These are phyloP conservation scores for Barnettozyma pratensis DNA, from an alignment of 805 yeast genomes.

Conservation along the genomic window DNA sequence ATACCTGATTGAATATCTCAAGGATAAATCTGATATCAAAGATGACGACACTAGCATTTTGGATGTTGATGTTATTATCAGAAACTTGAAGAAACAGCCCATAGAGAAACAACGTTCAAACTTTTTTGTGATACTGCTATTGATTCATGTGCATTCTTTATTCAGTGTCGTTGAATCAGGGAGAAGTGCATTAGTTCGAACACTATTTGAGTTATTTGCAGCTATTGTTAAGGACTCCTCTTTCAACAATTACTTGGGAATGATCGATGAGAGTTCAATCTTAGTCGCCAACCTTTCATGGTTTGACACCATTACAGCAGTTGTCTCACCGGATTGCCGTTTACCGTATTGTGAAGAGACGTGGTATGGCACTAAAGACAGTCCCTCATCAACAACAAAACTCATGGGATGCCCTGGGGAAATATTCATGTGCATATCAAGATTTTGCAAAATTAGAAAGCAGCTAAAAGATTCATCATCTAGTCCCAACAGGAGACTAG, in stretches of 20 bases:
- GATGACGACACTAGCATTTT: constrained; percentile 12
- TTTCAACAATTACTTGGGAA: constrained; percentile 37
- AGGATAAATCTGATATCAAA: constrained; percentile 18
- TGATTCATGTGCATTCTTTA: constrained; percentile 49
- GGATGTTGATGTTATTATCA: constrained; percentile 32
- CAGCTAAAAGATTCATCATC: constrained; percentile 20
- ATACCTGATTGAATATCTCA: constrained; percentile 42
- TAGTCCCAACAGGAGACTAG: constrained; percentile 4
- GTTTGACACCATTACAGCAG: constrained; percentile 54
- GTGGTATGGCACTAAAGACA: constrained; percentile 46
- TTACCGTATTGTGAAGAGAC: constrained; percentile 46
- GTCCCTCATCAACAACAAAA: constrained; percentile 41
- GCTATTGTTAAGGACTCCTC: constrained; percentile 43
- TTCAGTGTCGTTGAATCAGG: constrained; percentile 53
- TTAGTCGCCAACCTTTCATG: constrained; percentile 49
- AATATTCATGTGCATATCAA: constrained; percentile 41
- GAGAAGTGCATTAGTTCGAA: constrained; percentile 44
- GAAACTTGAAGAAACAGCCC: constrained; percentile 31
- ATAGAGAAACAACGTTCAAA: constrained; percentile 32
- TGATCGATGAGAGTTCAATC: constrained; percentile 44
- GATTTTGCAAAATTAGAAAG: constrained; percentile 36
- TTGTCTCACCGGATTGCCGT: constrained; percentile 53
- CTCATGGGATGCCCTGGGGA: constrained; percentile 63
- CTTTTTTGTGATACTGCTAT: constrained; percentile 43
- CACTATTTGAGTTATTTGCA: constrained; percentile 44